Conservation (phyloP, 495 filamentous ascomycete species). For the Xylaria acuta region DNA sequence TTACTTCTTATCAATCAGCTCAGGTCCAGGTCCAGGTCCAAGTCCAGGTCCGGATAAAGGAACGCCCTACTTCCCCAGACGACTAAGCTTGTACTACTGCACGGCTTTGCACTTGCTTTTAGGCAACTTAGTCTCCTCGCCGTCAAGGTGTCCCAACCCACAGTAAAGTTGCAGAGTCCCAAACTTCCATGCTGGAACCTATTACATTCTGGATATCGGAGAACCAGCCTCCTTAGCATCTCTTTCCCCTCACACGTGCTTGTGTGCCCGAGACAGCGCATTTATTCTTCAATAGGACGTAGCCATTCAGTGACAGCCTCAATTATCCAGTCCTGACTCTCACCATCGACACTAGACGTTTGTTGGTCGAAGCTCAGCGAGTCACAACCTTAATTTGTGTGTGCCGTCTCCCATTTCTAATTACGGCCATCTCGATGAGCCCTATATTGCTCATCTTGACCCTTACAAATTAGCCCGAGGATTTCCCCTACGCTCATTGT, state of each 20-base stretch:
- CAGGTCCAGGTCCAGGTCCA: not conserved
- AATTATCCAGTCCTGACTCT: not conserved
- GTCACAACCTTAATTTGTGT: not conserved
- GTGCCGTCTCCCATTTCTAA: not conserved
- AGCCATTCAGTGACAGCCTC: not conserved
- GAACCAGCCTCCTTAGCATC: conserved; percentile 12
- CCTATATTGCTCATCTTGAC: not conserved
- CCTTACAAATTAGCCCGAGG: not conserved
- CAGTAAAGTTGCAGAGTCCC: conserved; percentile 6
- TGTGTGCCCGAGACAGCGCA: conserved; percentile 1
- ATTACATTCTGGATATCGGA: conserved; percentile 11
- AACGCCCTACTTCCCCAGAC: conserved; percentile 9
- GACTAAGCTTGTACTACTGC: conserved; percentile 10
- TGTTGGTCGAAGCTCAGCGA: not conserved
- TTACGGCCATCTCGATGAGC: conserved; percentile 14
- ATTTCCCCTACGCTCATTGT: not conserved
- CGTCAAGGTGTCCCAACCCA: conserved; percentile 12
- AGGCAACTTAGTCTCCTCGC: not conserved
- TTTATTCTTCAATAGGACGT: not conserved
- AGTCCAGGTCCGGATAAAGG: not conserved
- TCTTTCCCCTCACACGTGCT: conserved; percentile 1
- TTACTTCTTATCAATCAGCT: conserved; percentile 11
- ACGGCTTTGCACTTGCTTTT: conserved; percentile 16
- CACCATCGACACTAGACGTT: not conserved
- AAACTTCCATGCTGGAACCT: conserved; percentile 16